A percentile compares a stretch with the other conserved stretches of the same genome.
phyloP scores from a whole-genome alignment of 2,329 filamentous ascomycete species.

The Pseudogymnoascus sp. region DNA sequence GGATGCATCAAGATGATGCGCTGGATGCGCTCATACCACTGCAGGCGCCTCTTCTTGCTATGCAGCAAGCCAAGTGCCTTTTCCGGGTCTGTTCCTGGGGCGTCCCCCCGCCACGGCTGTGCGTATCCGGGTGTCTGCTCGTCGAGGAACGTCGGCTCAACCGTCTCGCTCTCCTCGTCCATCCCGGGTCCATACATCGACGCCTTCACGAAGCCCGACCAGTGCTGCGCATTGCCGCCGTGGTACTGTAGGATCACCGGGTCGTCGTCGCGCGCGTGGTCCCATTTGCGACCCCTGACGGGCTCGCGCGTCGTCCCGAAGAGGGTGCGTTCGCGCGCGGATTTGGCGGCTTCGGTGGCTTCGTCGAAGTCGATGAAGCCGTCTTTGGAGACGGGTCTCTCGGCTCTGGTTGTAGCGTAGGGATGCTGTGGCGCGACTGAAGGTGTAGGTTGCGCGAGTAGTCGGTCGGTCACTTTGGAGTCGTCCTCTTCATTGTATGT shows the following conservation, averaged over 20 bases:
- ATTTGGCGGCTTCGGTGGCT: constrained; percentile 16
- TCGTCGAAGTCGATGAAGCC: constrained; percentile 26
- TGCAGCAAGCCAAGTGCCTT: constrained; percentile 21
- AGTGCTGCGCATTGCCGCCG: constrained; percentile 19
- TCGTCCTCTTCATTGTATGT: constrained; percentile 18
- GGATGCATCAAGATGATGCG: constrained; percentile 33
- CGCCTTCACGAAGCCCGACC: constrained; percentile 25
- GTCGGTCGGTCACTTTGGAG: constrained; percentile 15
- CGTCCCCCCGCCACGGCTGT: constrained; percentile 28
- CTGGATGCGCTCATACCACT: background rate
- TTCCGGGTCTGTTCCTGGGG: constrained; percentile 21
- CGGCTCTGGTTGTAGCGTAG: constrained; percentile 15
- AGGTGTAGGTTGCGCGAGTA: constrained; percentile 20
- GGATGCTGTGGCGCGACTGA: constrained; percentile 25
- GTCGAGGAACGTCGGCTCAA: constrained; percentile 22
- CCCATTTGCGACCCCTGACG: constrained; percentile 28
- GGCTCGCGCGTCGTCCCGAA: constrained; percentile 26
- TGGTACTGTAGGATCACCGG: constrained; percentile 26
- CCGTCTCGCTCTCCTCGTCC: constrained; percentile 21
- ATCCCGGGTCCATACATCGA: constrained; percentile 24
- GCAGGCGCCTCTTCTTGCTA: constrained; percentile 21
- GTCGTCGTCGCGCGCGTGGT: constrained; percentile 26
- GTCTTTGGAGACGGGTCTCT: constrained; percentile 16
- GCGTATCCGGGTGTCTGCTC: constrained; percentile 27
- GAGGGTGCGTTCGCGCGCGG: constrained; percentile 23